Percentiles rank a stretch among this genome's conserved stretches.
These are phyloP conservation scores for Stachybotrys chlorohalonatus DNA, from an alignment of 2,329 filamentous ascomycete species.

Conservation along the genomic window DNA sequence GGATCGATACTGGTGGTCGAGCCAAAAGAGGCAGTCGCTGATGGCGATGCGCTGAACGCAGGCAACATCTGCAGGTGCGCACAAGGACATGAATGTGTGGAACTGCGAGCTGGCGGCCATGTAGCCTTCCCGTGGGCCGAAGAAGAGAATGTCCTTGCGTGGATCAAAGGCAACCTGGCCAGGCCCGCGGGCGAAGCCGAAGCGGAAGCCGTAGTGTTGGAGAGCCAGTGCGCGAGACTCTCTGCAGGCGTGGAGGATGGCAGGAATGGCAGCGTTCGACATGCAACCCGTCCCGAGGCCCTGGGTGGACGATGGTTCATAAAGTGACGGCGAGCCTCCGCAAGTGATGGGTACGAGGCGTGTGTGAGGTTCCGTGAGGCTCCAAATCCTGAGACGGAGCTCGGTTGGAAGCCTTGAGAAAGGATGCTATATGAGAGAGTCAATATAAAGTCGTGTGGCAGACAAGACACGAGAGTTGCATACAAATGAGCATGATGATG, in stretches of 20 bases:
- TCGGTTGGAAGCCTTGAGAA: constrained; percentile 36
- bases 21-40: constrained; percentile 34
- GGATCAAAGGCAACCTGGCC: constrained; percentile 34
- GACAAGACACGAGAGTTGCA: neutral
- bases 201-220: constrained; percentile 28
- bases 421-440: constrained; percentile 19
- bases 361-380: constrained; percentile 29
- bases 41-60: constrained; percentile 33
- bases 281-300: constrained; percentile 23
- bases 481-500: neutral
- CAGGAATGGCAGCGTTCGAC: constrained; percentile 30
- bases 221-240: constrained; percentile 37
- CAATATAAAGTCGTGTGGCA: neutral
- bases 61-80: constrained; percentile 29
- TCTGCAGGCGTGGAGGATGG: constrained; percentile 34
- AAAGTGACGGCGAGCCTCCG: neutral
- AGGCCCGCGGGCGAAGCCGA: constrained; percentile 30
- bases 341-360: constrained; percentile 35
- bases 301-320: constrained; percentile 4
- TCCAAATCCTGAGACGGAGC: constrained; percentile 39
- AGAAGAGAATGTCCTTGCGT: constrained; percentile 34
- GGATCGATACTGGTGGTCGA: constrained; percentile 23
- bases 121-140: constrained; percentile 33
- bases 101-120: constrained; percentile 37
- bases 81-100: constrained; percentile 32